Percentiles rank a stretch among this genome's conserved stretches.
These are phyloP conservation scores for Xerophyta viscosa DNA, from an alignment of 106 monocot species.

Conservation along the genomic window DNA sequence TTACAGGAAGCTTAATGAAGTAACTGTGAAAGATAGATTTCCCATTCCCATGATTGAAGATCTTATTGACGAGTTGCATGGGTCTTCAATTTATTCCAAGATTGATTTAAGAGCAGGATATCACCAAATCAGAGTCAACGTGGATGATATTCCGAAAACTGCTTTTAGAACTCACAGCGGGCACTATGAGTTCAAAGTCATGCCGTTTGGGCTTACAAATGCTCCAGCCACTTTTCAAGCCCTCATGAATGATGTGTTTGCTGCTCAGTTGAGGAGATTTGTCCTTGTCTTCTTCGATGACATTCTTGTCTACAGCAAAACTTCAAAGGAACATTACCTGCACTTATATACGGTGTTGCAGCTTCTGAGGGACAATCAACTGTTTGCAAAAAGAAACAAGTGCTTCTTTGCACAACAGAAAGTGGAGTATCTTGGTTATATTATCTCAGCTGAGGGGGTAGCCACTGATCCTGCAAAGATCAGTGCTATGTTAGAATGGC, in stretches of 20 bases:
- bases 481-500: not conserved
- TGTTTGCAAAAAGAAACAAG: not conserved
- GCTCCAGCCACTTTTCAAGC: not conserved
- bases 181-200: not conserved
- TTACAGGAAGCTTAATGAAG: not conserved
- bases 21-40: not conserved
- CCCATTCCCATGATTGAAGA: conserved; percentile 1
- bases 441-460: not conserved
- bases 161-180: not conserved
- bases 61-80: not conserved
- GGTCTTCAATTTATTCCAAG: not conserved
- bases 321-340: not conserved
- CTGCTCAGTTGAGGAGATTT: not conserved
- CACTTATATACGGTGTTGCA: not conserved
- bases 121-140: not conserved
- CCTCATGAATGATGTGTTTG: not conserved
- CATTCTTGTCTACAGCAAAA: not conserved
- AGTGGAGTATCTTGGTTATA: not conserved
- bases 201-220: not conserved
- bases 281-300: not conserved
- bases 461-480: not conserved
- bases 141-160: not conserved
- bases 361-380: not conserved
- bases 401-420: not conserved
- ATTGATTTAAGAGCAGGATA: not conserved